These are phyloP conservation scores for Oidiodendron maius DNA, from an alignment of 495 filamentous ascomycete genomes.

Conservation along the genomic window DNA sequence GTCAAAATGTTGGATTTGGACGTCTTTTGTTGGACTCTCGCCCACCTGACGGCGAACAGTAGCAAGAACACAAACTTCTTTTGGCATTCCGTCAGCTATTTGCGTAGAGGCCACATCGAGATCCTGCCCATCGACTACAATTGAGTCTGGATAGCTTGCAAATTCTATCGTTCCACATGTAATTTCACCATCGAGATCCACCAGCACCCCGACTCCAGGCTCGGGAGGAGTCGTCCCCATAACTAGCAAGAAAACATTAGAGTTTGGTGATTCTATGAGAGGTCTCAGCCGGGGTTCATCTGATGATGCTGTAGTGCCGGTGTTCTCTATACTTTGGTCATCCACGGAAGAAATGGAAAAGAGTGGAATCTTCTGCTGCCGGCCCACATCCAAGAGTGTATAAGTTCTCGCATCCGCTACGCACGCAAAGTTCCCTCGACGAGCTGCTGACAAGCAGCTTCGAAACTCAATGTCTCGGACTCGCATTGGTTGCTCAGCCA, in stretches of 20 bases:
- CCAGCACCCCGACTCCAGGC: slow-evolving; percentile 94
- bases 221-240: slow-evolving; percentile 78
- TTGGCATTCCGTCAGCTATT: slow-evolving; percentile 33
- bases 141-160: slow-evolving; percentile 73
- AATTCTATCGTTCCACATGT: slow-evolving; percentile 90
- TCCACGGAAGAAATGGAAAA: slow-evolving; percentile 86
- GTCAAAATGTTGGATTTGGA: slow-evolving; percentile 89
- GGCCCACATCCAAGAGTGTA: slow-evolving; percentile 82
- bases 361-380: slow-evolving; percentile 85
- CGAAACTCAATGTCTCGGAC: too few relatives aligned
- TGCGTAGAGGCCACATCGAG: slow-evolving; percentile 38
- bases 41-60: slow-evolving; percentile 57
- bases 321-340: slow-evolving; percentile 30
- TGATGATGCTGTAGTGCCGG: slow-evolving; percentile 34
- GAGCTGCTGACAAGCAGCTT: too few relatives aligned
- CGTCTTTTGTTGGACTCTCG: slow-evolving; percentile 46
- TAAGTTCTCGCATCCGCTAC: slow-evolving; percentile 83
- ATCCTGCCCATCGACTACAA: slow-evolving; percentile 67
- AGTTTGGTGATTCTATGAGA: slow-evolving; percentile 78
- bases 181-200: slow-evolving; percentile 91
- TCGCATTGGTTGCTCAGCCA: too few relatives aligned
- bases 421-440: slow-evolving; percentile 80
- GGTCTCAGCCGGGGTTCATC: slow-evolving; percentile 60
- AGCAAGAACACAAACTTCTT: slow-evolving; percentile 79
- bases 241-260: slow-evolving; percentile 84